Evolutionary conservation across 306 rosid genomes (phyloP).

Genomic region (Prunus kanzakura): DNA sequence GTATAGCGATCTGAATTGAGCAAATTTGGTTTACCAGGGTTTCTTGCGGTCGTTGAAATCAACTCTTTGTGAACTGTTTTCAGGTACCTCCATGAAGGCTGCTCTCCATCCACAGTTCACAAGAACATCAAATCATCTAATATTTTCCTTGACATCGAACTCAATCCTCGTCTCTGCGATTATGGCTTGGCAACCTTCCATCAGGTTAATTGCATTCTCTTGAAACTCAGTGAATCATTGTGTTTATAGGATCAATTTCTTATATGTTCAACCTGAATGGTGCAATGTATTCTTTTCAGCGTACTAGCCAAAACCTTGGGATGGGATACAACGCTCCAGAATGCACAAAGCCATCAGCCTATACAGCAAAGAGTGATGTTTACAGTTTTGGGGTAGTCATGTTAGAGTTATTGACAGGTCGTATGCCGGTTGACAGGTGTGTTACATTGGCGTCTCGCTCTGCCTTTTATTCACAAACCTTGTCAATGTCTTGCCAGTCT

Average conservation of each 20-base stretch:
- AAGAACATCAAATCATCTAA: slow-evolving; percentile 85
- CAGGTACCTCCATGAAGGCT: slow-evolving; percentile 84
- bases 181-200: slow-evolving; percentile 74
- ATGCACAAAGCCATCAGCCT: slow-evolving; percentile 63
- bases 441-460: slow-evolving; percentile 2
- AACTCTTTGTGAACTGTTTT: not conserved
- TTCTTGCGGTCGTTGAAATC: not conserved
- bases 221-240: not conserved
- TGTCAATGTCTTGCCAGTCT: not conserved
- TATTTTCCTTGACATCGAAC: slow-evolving; percentile 69
- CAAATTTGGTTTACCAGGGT: not conserved
- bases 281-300: slow-evolving; percentile 28
- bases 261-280: not conserved
- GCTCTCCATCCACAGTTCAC: slow-evolving; percentile 72
- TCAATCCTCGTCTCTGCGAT: slow-evolving; percentile 81
- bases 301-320: slow-evolving; percentile 64
- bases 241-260: not conserved
- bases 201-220: slow-evolving; percentile 42
- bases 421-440: slow-evolving; percentile 79
- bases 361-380: slow-evolving; percentile 69
- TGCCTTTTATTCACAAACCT: not conserved
- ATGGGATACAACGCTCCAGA: slow-evolving; percentile 90
- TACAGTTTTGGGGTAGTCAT: slow-evolving; percentile 89
- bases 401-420: slow-evolving; percentile 85
- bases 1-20: not conserved